Conservation (phyloP, 2,329 filamentous ascomycete genomes). For the Zymoseptoria tritici region DNA sequence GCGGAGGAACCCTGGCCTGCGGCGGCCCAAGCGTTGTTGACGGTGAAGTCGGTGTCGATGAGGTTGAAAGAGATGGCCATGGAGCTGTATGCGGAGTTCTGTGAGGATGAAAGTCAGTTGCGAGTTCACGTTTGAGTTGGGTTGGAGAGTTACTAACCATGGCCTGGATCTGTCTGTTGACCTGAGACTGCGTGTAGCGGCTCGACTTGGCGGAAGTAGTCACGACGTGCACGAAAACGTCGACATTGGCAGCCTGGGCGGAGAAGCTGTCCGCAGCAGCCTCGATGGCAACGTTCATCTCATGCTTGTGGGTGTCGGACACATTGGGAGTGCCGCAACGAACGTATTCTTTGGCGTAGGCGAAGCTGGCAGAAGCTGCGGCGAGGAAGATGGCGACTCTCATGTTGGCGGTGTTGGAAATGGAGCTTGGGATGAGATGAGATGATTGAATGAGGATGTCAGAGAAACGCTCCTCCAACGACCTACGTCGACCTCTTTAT, state of each 20-base stretch:
- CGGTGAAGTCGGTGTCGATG: constrained; percentile 39
- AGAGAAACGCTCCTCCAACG: background rate
- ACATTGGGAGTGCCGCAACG: constrained; percentile 6
- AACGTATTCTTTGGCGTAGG: constrained; percentile 1
- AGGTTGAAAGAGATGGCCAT: constrained; percentile 36
- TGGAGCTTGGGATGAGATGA: background rate
- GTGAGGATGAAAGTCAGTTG: background rate
- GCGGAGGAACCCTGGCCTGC: constrained; percentile 35
- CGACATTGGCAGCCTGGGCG: background rate
- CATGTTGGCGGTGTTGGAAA: constrained; percentile 1
- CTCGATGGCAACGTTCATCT: constrained; percentile 2
- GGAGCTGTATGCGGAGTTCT: constrained; percentile 31
- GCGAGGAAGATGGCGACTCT: constrained; percentile 1
- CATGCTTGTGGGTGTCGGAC: background rate
- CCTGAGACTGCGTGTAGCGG: constrained; percentile 1
- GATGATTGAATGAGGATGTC: background rate
- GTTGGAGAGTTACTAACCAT: background rate
- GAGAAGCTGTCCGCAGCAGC: background rate
- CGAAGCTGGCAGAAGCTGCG: background rate
- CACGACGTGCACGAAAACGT: constrained; percentile 36
- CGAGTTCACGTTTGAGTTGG: background rate
- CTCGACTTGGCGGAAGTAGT: constrained; percentile 24
- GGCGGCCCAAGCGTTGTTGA: constrained; percentile 46
- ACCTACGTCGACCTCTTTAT: background rate
- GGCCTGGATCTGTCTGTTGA: constrained; percentile 9